These are phyloP conservation scores for Solanum piurae DNA, from an alignment of 257 asterid species.

Conservation along the genomic window DNA sequence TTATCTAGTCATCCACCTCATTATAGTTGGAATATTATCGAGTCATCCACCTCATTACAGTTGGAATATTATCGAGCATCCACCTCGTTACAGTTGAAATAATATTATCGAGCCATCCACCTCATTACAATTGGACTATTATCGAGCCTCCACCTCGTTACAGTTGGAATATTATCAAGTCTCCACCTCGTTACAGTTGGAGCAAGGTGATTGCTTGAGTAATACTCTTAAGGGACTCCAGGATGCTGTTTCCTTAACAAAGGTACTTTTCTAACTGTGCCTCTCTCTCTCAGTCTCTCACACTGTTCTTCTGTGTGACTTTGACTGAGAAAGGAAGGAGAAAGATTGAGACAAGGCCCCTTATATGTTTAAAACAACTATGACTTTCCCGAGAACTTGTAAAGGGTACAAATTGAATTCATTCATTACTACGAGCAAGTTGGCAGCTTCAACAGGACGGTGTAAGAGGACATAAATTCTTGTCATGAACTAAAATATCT, in stretches of 20 bases:
- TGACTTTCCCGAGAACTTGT: background rate
- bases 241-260: conserved; percentile 82
- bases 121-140: no score
- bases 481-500: no score
- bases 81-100: no score
- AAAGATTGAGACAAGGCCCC: background rate
- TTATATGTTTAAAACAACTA: background rate
- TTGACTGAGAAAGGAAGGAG: background rate
- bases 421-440: background rate
- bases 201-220: conserved; percentile 71
- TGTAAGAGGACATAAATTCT: background rate
- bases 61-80: no score
- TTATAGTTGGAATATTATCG: no score
- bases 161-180: no score
- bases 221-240: conserved; percentile 78
- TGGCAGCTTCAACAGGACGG: background rate
- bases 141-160: no score
- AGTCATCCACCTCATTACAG: no score
- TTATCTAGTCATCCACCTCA: no score
- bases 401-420: background rate
- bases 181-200: background rate
- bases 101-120: no score
- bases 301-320: background rate
- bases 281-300: background rate
- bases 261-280: conserved; percentile 29